These are phyloP conservation scores for Ceratobasidium sp. DNA, from an alignment of 1,284 basidiomycete species.

Conservation along the genomic window DNA sequence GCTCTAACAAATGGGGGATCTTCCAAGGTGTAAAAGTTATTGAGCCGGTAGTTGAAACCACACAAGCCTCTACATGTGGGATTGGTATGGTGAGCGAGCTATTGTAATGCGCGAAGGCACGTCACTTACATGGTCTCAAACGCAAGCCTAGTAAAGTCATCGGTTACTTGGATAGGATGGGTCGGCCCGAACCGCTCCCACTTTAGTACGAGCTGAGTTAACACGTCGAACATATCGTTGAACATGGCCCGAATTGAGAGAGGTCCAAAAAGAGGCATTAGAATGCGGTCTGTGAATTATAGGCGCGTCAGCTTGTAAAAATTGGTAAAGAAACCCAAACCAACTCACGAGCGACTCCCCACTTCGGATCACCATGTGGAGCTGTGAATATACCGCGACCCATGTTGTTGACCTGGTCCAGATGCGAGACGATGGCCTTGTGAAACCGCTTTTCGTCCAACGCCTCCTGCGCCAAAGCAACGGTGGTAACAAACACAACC, in stretches of 20 bases:
- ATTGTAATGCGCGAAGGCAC: too few species aligned
- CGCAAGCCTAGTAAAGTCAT: slow-evolving; percentile 63
- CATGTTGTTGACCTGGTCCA: slow-evolving; percentile 58
- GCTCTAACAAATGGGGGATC: slow-evolving; percentile 50
- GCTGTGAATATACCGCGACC: slow-evolving; percentile 62
- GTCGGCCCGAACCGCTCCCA: slow-evolving; percentile 62
- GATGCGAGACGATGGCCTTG: slow-evolving; percentile 56
- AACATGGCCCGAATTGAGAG: slow-evolving; percentile 62
- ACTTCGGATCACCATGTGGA: slow-evolving; percentile 60
- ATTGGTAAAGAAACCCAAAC: not conserved
- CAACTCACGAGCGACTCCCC: slow-evolving; percentile 60
- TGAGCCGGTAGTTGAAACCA: slow-evolving; percentile 51
- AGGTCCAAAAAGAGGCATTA: slow-evolving; percentile 65
- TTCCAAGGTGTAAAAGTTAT: slow-evolving; percentile 47
- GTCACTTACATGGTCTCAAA: slow-evolving; percentile 59
- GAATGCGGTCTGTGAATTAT: slow-evolving; percentile 60
- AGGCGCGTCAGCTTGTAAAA: too few species aligned
- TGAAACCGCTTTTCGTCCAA: slow-evolving; percentile 61
- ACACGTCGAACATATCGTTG: slow-evolving; percentile 63
- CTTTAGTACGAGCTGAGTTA: slow-evolving; percentile 61
- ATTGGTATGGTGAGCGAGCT: too few species aligned
- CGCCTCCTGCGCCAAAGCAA: slow-evolving; percentile 59
- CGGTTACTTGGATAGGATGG: slow-evolving; percentile 58
- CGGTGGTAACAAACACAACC: slow-evolving; percentile 55
- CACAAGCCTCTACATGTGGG: slow-evolving; percentile 42